phyloP scores from a whole-genome alignment of 352 stramenopile genomes.

The Globisporangium okanoganense region DNA sequence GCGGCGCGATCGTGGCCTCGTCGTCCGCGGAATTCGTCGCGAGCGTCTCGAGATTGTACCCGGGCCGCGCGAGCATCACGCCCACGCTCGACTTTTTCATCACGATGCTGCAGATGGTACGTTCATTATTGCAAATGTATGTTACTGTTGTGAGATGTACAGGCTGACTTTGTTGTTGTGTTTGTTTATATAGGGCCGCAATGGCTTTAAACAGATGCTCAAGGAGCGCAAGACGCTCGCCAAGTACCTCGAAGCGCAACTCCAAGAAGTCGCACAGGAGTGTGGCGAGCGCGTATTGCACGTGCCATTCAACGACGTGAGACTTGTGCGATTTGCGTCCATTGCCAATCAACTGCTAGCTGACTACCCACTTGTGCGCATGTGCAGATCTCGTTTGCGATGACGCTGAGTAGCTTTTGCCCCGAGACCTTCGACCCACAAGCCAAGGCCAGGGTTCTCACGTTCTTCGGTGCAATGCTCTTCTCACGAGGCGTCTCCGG shows the following conservation, averaged over 20 bases:
- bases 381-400: constrained; percentile 72
- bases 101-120: constrained; percentile 97
- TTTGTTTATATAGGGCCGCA: constrained; percentile 30
- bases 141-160: neutral
- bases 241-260: constrained; percentile 64
- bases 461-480: constrained; percentile 97
- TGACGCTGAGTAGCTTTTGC: constrained; percentile 87
- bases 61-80: constrained; percentile 92
- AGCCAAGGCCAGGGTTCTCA: constrained; percentile 44
- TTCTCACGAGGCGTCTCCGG: constrained; percentile 96
- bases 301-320: constrained; percentile 89
- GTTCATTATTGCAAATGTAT: constrained; percentile 11
- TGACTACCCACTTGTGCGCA: neutral
- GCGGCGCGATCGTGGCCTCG: constrained; percentile 85
- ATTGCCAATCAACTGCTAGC: neutral
- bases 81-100: constrained; percentile 98
- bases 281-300: constrained; percentile 91
- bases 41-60: constrained; percentile 92
- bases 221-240: constrained; percentile 79
- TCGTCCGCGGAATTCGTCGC: constrained; percentile 72
- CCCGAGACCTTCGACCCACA: constrained; percentile 17
- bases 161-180: neutral
- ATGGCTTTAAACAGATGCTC: constrained; percentile 89
- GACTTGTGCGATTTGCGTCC: neutral
- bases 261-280: constrained; percentile 71